phyloP scores from a whole-genome alignment of 1,139 yeast genomes.

The Nakaseomyces nivariensis region DNA sequence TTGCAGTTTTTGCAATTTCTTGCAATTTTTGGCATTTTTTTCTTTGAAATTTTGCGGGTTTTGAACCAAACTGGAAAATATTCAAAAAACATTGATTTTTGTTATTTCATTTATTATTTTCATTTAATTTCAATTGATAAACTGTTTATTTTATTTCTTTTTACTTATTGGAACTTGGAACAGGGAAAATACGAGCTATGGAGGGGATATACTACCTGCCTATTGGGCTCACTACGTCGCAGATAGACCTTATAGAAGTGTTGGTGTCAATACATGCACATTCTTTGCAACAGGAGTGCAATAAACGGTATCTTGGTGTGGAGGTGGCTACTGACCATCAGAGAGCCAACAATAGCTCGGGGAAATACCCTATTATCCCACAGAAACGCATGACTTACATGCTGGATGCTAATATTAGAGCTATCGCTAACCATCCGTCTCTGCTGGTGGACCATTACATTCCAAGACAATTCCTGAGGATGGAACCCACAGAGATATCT shows the following conservation, averaged over 20 bases:
- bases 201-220: conserved; percentile 42
- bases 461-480: conserved; percentile 53
- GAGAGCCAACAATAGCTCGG: background rate
- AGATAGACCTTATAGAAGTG: conserved; percentile 46
- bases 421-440: conserved; percentile 54
- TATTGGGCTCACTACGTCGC: conserved; percentile 44
- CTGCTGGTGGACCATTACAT: conserved; percentile 65
- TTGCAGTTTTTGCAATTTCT: background rate
- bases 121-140: too few relatives aligned
- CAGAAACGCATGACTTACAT: conserved; percentile 32
- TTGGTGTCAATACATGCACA: conserved; percentile 42
- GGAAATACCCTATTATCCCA: conserved; percentile 18
- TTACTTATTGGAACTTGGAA: too few relatives aligned
- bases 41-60: background rate
- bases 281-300: conserved; percentile 26
- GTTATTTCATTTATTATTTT: too few relatives aligned
- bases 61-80: too few relatives aligned
- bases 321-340: conserved; percentile 4
- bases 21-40: background rate
- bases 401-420: conserved; percentile 41
- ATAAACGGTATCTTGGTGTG: conserved; percentile 9
- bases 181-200: background rate
- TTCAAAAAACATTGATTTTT: too few relatives aligned
- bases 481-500: conserved; percentile 52
- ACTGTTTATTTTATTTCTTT: too few relatives aligned